Conservation (phyloP, 345 rosid genomes). For the Eucalyptus pauciflora region DNA sequence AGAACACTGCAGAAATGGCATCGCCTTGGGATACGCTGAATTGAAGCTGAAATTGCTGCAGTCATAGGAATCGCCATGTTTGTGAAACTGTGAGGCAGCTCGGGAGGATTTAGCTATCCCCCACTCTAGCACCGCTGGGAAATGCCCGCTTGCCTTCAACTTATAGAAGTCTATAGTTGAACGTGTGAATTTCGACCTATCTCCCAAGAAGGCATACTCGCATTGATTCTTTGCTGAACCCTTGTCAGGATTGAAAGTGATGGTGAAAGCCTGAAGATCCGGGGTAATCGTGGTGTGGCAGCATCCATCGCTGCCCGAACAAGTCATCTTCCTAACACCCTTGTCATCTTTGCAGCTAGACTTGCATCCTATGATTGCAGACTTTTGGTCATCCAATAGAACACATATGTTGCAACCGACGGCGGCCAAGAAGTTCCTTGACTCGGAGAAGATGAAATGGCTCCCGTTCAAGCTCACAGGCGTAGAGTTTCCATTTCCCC, state of each 20-base stretch:
- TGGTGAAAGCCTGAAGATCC: not conserved
- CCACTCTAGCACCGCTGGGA: not conserved
- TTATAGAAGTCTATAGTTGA: not conserved
- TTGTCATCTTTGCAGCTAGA: not conserved
- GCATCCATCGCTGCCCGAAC: not conserved
- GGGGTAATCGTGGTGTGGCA: not conserved
- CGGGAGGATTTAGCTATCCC: not conserved
- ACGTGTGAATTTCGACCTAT: not conserved
- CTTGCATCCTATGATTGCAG: not conserved
- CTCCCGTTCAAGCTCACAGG: not conserved
- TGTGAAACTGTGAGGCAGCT: not conserved
- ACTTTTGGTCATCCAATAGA: not conserved
- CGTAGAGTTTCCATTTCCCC: not conserved
- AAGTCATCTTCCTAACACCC: not conserved
- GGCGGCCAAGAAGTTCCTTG: not conserved
- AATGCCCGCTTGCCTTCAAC: not conserved
- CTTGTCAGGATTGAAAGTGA: not conserved
- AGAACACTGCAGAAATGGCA: not conserved
- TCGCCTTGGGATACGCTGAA: not conserved
- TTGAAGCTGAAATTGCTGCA: not conserved
- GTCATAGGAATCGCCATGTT: not conserved
- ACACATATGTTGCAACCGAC: not conserved
- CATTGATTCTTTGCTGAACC: rapidly evolving
- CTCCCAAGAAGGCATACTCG: not conserved
- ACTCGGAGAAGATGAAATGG: not conserved